A percentile compares a stretch with the other conserved stretches of the same genome.
Evolutionary conservation across 2,329 filamentous ascomycete species (phyloP).

Genomic region (Seiridium cupressi): DNA sequence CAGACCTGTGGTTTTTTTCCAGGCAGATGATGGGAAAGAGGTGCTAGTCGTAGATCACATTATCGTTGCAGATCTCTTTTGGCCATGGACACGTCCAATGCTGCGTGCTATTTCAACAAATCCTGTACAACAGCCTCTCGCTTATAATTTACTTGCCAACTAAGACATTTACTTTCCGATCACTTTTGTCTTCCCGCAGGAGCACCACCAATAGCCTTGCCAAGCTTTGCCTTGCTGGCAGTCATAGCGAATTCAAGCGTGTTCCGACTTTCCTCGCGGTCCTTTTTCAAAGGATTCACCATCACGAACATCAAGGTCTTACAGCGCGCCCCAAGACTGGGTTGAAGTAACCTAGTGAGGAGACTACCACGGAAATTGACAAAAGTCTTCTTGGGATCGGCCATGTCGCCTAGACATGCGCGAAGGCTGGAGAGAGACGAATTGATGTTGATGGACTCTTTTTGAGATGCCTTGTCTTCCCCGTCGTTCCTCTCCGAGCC

Average conservation of each 20-base stretch:
- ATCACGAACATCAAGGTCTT: constrained; percentile 99
- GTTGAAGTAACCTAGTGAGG: constrained; percentile 92
- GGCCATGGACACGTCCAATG: too few species aligned
- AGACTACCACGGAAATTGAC: constrained; percentile 96
- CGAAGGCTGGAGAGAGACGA: constrained; percentile 88
- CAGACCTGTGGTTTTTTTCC: too few species aligned
- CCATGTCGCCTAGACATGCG: constrained; percentile 93
- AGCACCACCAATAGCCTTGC: too few species aligned
- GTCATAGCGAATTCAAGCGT: constrained; percentile 96
- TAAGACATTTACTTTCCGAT: too few species aligned
- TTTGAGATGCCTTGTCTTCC: constrained; percentile 70
- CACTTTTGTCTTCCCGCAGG: too few species aligned
- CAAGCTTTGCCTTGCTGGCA: constrained; percentile 33
- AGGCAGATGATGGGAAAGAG: too few species aligned
- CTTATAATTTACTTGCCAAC: too few species aligned
- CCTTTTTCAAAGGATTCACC: constrained; percentile 87
- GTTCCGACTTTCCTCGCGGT: constrained; percentile 89
- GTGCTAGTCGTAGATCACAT: too few species aligned
- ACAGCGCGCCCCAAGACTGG: constrained; percentile 89
- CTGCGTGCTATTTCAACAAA: too few species aligned
- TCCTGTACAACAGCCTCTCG: too few species aligned
- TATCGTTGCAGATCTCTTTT: too few species aligned
- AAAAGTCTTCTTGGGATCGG: constrained; percentile 73
- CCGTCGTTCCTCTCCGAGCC: constrained; percentile 1
- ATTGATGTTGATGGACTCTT: constrained; percentile 97